phyloP scores from a whole-genome alignment of 139 green algal species.

The Coelastrella sp. region DNA sequence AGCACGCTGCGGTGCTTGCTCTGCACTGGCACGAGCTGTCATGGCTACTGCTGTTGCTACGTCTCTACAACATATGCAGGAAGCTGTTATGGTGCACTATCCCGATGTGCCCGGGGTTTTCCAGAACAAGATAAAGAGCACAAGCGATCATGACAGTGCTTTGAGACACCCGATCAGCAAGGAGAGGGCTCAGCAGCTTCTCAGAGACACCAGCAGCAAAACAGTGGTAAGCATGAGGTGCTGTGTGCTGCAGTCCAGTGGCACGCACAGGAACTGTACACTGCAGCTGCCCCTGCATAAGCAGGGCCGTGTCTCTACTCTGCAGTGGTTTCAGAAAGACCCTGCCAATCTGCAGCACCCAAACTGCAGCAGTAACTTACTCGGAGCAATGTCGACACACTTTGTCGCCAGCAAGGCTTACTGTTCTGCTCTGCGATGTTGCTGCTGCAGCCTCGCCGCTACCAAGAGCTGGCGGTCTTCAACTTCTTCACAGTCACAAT shows the following conservation, averaged over 20 bases:
- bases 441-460: neutral
- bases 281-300: too few species aligned
- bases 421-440: neutral
- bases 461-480: conserved; percentile 18
- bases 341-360: too few species aligned
- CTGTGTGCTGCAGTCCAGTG: too few species aligned
- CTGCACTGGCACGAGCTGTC: neutral
- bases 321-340: too few species aligned
- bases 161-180: neutral
- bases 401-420: neutral
- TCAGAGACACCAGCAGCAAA: neutral
- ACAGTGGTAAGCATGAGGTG: too few species aligned
- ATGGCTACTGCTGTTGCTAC: neutral
- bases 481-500: conserved; percentile 3
- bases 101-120: neutral
- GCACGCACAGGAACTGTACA: too few species aligned
- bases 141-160: neutral
- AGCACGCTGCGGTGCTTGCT: neutral
- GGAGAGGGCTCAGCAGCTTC: neutral
- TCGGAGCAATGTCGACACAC: neutral
- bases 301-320: too few species aligned
- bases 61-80: neutral
- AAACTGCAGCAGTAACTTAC: too few species aligned
- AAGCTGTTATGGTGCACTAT: conserved; percentile 5
- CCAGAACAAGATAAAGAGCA: neutral